Conservation (phyloP, 495 filamentous ascomycete genomes). For the Pseudotulostoma volvatum region DNA sequence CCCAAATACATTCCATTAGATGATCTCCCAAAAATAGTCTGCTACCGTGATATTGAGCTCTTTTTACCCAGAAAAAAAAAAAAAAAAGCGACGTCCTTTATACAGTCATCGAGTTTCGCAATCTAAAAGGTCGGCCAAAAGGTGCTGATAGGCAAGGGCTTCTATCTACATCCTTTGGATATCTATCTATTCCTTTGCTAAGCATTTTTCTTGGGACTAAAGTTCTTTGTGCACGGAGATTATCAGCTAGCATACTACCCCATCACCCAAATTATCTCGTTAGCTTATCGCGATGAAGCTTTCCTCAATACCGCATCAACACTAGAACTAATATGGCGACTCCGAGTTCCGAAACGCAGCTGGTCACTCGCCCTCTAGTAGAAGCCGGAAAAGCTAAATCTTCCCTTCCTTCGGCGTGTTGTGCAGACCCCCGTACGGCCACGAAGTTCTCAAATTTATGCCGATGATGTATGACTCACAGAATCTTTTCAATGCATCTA, state of each 20-base stretch:
- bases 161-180: not conserved
- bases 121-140: constrained; percentile 2
- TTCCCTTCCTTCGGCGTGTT: constrained; percentile 11
- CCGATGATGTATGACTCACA: constrained; percentile 1
- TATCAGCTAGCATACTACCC: constrained; percentile 18
- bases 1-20: constrained; percentile 1
- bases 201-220: constrained; percentile 8
- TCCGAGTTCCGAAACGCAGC: constrained; percentile 12
- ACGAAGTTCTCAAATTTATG: not conserved
- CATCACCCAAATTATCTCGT: constrained; percentile 17
- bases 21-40: constrained; percentile 1
- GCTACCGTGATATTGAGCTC: constrained; percentile 4
- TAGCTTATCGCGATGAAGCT: constrained; percentile 14
- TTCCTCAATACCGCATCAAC: constrained; percentile 15
- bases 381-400: constrained; percentile 14
- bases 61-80: not conserved
- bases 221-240: constrained; percentile 19
- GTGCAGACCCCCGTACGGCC: no score
- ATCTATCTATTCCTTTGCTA: not conserved
- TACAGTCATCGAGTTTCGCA: constrained; percentile 4
- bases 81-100: constrained; percentile 1
- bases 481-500: constrained; percentile 3
- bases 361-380: constrained; percentile 11
- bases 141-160: constrained; percentile 1
- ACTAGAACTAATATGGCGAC: constrained; percentile 15